Evolutionary conservation across 495 filamentous ascomycete species (phyloP).

Genomic region (Penicillium diatomitis): DNA sequence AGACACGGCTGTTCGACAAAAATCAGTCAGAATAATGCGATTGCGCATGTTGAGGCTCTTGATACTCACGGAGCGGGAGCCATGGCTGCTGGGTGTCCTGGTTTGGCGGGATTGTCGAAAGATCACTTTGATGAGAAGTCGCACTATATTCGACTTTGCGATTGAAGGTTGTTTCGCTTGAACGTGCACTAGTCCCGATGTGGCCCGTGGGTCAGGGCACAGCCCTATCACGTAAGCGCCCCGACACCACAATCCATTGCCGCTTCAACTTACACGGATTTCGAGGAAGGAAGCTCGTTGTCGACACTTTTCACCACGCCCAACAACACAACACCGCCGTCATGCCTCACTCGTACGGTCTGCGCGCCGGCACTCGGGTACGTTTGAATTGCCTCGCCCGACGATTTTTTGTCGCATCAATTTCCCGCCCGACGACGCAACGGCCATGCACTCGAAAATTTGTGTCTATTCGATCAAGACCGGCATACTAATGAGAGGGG

Average conservation of each 20-base stretch:
- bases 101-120: constrained; percentile 26
- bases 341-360: constrained; percentile 97
- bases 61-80: constrained; percentile 44
- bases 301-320: constrained; percentile 37
- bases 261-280: constrained; percentile 4
- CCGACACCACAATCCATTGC: constrained; percentile 4
- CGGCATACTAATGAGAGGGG: constrained; percentile 24
- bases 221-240: constrained; percentile 3
- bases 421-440: background rate
- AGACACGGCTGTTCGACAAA: constrained; percentile 45
- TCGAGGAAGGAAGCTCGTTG: constrained; percentile 16
- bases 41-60: background rate
- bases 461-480: background rate
- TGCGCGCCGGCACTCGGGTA: constrained; percentile 86
- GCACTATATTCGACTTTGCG: background rate
- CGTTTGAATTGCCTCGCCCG: constrained; percentile 19
- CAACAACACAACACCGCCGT: constrained; percentile 41
- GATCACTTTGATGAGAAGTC: background rate
- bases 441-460: too few species aligned
- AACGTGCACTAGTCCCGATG: background rate
- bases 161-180: background rate
- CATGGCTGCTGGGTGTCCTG: constrained; percentile 39
- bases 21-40: constrained; percentile 26
- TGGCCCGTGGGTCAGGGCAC: constrained; percentile 3
- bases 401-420: constrained; percentile 2